Base-by-base conservation (phyloP, 192 early-diverging fungal genomes). In the Backusella psychrophila region DNA sequence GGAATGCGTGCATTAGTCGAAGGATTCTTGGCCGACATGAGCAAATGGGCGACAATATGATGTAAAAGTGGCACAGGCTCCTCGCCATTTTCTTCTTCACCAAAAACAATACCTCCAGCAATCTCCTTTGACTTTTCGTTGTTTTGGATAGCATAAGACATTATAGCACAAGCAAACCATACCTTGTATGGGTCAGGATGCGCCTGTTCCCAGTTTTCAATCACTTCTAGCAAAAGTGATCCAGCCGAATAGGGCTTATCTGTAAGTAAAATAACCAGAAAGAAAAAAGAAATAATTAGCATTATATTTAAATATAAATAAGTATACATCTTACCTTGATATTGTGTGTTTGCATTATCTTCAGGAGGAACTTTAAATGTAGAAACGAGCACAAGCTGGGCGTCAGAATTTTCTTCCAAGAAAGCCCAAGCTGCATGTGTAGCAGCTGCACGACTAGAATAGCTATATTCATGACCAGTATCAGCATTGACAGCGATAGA, bases 41-140 rank as follows among this genome's bases (percentile, higher is more conserved):
- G 87, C 31, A 95, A 80, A 7, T 91, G 87, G 39, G 91, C 93
- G 81, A 93, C 87, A 69, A 96, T 86, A 75, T 96, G 93, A 79
- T 99, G 94, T 41, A 98, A 87, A 39, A 99, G 82, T n/a, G 95
- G 90, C 29, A 97, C 87, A 31, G 90, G 89, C 46, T 98, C 97
- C 71, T 92, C 92, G 26, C 91, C 90, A 49, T 92, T 86, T 46
- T 84, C 89, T 36, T 90, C 90, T 44, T 97, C 93, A 36, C 91
- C 93, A 77, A 95, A 88, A 33, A 87, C 83, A 8, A 95, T 90
- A 38, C 86, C 87, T 41, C 94, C 83, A 5, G 94, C 94, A 53
- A 94, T 84, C 56, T 91, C 87, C 81, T 99, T 96, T 52, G 93
- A 90, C 38, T 89, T 86, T 7, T 83, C 71, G 75, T 97, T 94